Evolutionary conservation across 768 basidiomycete genomes (phyloP).

Genomic region (Kwoniella shandongensis): DNA sequence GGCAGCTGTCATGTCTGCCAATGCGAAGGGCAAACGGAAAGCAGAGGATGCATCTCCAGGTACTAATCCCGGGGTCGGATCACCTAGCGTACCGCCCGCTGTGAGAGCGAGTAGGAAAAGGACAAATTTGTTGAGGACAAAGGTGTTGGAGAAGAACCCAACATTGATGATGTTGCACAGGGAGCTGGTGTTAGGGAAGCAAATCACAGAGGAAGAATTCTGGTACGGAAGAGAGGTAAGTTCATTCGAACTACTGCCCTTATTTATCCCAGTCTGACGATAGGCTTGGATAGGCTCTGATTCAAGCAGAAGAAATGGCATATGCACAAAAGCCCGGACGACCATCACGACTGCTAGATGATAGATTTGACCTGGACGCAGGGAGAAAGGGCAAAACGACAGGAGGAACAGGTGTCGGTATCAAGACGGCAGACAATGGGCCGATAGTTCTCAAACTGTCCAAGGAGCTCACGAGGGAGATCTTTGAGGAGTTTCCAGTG

Average conservation of each 20-base stretch:
- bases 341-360: constrained; percentile 52
- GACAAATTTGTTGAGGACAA: constrained; percentile 23
- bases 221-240: constrained; percentile 93
- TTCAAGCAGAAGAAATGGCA: constrained; percentile 46
- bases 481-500: constrained; percentile 96
- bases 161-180: constrained; percentile 79
- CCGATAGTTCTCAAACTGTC: constrained; percentile 43
- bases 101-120: constrained; percentile 4
- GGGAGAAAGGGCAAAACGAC: constrained; percentile 79
- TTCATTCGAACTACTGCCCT: no score
- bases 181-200: constrained; percentile 69
- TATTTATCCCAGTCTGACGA: no score
- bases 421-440: constrained; percentile 78
- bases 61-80: neutral
- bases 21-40: constrained; percentile 35
- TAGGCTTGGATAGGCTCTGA: constrained; percentile 37
- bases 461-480: constrained; percentile 77
- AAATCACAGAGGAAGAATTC: constrained; percentile 86
- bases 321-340: constrained; percentile 50
- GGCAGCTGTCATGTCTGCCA: constrained; percentile 11
- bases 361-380: constrained; percentile 62
- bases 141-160: constrained; percentile 70
- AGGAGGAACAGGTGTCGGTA: constrained; percentile 53
- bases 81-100: constrained; percentile 5
- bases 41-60: constrained; percentile 22